Conservation (phyloP, 1,284 basidiomycete species). For the Malassezia caprae region DNA sequence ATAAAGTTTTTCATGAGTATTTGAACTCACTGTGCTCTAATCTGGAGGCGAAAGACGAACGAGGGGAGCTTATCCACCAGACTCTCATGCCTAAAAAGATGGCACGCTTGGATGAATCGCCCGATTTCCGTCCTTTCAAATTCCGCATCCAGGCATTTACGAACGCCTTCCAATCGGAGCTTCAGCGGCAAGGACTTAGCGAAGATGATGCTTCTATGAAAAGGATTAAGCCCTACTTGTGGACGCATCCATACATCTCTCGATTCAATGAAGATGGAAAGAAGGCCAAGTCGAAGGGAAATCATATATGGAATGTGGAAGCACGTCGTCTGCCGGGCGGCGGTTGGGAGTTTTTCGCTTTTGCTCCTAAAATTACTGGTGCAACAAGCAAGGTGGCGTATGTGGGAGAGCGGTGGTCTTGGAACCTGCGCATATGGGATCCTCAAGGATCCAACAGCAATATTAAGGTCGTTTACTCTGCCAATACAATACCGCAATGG, state of each 20-base stretch:
- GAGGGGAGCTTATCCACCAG: constrained; percentile 95
- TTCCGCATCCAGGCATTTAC: constrained; percentile 98
- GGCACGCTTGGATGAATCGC: constrained; percentile 58
- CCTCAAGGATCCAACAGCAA: constrained; percentile 58
- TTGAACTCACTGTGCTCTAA: constrained; percentile 82
- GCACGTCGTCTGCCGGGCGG: constrained; percentile 70
- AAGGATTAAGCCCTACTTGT: constrained; percentile 81
- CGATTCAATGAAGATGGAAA: constrained; percentile 97
- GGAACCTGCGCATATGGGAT: constrained; percentile 92
- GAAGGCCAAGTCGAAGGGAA: constrained; percentile 98
- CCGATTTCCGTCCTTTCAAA: constrained; percentile 96
- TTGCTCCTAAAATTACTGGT: constrained; percentile 54
- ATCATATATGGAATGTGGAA: constrained; percentile 98
- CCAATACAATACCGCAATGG: constrained; percentile 73
- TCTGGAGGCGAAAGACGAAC: constrained; percentile 77
- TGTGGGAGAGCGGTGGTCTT: constrained; percentile 66
- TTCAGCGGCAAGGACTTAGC: constrained; percentile 53
- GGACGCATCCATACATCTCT: constrained; percentile 81
- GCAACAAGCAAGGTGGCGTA: constrained; percentile 56
- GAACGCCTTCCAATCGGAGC: constrained; percentile 86
- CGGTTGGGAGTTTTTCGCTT: constrained; percentile 79
- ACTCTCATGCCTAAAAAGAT: constrained; percentile 72
- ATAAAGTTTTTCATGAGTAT: constrained; percentile 82
- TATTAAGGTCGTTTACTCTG: constrained; percentile 66
- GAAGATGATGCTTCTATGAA: constrained; percentile 54